Evolutionary conservation across 2,329 filamentous ascomycete species (phyloP).

Genomic region (Lachnellula arida): DNA sequence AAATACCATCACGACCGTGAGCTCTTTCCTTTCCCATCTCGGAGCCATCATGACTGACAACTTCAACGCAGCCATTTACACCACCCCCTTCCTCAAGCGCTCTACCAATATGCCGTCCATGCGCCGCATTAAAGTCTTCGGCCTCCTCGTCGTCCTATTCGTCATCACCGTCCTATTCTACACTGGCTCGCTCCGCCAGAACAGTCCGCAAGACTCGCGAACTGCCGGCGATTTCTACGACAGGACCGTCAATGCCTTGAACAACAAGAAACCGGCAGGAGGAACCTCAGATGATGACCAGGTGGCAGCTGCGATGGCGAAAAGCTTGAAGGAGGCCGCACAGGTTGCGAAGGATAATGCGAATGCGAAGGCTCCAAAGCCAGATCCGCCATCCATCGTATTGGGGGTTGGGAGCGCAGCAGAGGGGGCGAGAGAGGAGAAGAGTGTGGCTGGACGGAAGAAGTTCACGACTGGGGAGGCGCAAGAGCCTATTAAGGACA

Average conservation of each 20-base stretch:
- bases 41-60: background rate
- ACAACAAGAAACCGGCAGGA: constrained; percentile 20
- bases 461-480: constrained; percentile 33
- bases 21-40: background rate
- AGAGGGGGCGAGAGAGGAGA: constrained; percentile 27
- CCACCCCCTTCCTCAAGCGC: constrained; percentile 17
- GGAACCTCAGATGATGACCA: constrained; percentile 42
- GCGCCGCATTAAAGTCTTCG: constrained; percentile 64
- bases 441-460: constrained; percentile 48
- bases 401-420: constrained; percentile 40
- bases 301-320: constrained; percentile 50
- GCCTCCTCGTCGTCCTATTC: constrained; percentile 58
- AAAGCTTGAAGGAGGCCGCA: constrained; percentile 64
- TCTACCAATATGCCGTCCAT: constrained; percentile 56
- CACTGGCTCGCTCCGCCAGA: constrained; percentile 53
- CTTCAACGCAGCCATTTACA: constrained; percentile 5
- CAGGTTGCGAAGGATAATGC: constrained; percentile 63
- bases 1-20: background rate
- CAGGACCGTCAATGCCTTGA: constrained; percentile 54
- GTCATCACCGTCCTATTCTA: constrained; percentile 70
- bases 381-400: constrained; percentile 53
- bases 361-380: constrained; percentile 60
- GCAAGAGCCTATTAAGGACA: constrained; percentile 26
- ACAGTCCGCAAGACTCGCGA: constrained; percentile 41
- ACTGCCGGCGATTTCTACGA: constrained; percentile 53